Percentiles rank a stretch among this genome's conserved stretches.
phyloP scores from a whole-genome alignment of 1,139 yeast genomes.

The Pichiaceae sp. region DNA sequence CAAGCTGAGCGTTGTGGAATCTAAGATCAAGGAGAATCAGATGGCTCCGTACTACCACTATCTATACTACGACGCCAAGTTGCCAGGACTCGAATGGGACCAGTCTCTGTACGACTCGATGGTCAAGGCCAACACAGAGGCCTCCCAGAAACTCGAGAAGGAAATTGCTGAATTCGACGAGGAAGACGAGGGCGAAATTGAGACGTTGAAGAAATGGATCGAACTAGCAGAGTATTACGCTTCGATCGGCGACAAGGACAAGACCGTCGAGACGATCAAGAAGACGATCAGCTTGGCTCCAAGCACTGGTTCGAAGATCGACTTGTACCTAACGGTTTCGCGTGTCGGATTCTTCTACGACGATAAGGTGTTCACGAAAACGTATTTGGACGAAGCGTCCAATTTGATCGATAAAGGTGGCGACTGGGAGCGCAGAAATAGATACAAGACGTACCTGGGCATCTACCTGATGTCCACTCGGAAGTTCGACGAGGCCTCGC shows the following conservation, averaged over 20 bases:
- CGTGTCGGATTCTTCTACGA: slow-evolving; percentile 84
- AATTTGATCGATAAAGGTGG: slow-evolving; percentile 89
- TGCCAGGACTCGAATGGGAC: slow-evolving; percentile 44
- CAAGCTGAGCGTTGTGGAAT: slow-evolving; percentile 39
- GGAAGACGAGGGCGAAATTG: slow-evolving; percentile 87
- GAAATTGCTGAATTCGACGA: slow-evolving; percentile 68
- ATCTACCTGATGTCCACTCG: slow-evolving; percentile 78
- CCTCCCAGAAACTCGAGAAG: slow-evolving; percentile 49
- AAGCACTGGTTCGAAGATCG: slow-evolving; percentile 85
- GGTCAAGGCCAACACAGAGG: slow-evolving; percentile 43
- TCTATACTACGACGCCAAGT: slow-evolving; percentile 42
- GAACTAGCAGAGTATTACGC: slow-evolving; percentile 87
- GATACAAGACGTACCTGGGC: slow-evolving; percentile 88
- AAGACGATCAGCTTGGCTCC: slow-evolving; percentile 77
- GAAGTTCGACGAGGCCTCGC: slow-evolving; percentile 77
- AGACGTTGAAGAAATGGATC: slow-evolving; percentile 66
- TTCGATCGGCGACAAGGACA: slow-evolving; percentile 66
- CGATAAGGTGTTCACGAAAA: slow-evolving; percentile 63
- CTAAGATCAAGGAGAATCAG: slow-evolving; percentile 47
- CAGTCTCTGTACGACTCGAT: slow-evolving; percentile 44
- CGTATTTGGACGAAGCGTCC: slow-evolving; percentile 68
- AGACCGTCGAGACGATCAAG: slow-evolving; percentile 64
- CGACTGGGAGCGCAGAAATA: slow-evolving; percentile 97
- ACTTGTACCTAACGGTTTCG: slow-evolving; percentile 68
- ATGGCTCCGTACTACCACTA: slow-evolving; percentile 83